Conservation (phyloP, 441 rosid genomes). For the Brassica balearica region DNA sequence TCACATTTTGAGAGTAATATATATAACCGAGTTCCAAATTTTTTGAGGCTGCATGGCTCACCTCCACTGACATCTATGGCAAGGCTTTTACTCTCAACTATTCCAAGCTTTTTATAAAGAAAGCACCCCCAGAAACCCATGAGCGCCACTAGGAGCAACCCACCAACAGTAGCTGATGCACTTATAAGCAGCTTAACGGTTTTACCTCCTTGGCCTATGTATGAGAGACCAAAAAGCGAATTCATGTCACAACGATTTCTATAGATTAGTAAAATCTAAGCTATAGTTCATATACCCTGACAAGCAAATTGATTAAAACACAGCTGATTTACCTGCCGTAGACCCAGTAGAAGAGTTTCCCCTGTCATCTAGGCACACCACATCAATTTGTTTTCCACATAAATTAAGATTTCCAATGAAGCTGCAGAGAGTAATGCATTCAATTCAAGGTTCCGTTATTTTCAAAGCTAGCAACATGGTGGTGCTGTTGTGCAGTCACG, state of each 20-base stretch:
- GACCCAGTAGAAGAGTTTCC: slow-evolving; percentile 20
- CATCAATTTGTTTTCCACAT: slow-evolving; percentile 81
- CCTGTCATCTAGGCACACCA: slow-evolving; percentile 49
- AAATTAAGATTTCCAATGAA: slow-evolving; percentile 76
- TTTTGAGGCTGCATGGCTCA: slow-evolving; percentile 35
- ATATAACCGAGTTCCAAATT: background rate
- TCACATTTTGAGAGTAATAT: background rate
- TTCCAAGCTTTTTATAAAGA: slow-evolving; percentile 91
- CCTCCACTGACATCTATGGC: slow-evolving; percentile 93
- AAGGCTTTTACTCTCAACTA: slow-evolving; percentile 69
- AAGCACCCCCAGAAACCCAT: slow-evolving; percentile 99
- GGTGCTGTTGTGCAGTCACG: slow-evolving; percentile 7
- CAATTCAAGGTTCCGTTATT: slow-evolving; percentile 24
- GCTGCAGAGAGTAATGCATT: slow-evolving; percentile 50
- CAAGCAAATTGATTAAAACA: background rate
- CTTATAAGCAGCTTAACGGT: slow-evolving; percentile 79
- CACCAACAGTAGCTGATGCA: slow-evolving; percentile 90
- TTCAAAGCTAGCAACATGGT: slow-evolving; percentile 4
- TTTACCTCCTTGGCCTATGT: slow-evolving; percentile 64
- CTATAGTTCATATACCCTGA: background rate
- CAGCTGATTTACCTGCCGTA: slow-evolving; percentile 18
- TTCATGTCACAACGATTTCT: slow-evolving; percentile 15
- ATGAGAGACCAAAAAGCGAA: slow-evolving; percentile 14
- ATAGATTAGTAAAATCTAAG: slow-evolving; percentile 22
- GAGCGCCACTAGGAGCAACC: slow-evolving; percentile 93